Evolutionary conservation across 164 flowering plant genomes (phyloP).

Genomic region (Macadamia tetraphylla): DNA sequence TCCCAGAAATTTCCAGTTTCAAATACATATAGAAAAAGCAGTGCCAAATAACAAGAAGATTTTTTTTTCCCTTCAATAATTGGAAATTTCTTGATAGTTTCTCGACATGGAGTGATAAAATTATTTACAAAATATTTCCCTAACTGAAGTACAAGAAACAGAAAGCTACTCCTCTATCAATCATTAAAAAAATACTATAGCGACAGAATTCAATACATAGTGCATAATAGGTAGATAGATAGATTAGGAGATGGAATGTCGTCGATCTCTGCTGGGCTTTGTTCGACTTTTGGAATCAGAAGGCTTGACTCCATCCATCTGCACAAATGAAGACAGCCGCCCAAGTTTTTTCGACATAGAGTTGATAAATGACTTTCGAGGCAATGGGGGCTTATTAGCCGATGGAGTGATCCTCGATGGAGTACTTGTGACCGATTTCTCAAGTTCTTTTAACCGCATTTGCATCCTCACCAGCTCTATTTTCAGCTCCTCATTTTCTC

Average conservation of each 20-base stretch:
- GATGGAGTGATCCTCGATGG: constrained; percentile 19
- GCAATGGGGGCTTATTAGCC: constrained; percentile 60
- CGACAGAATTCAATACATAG: background rate
- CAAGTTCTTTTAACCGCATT: constrained; percentile 62
- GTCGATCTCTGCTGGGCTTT: constrained; percentile 53
- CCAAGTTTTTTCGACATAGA: constrained; percentile 77
- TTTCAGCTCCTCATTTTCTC: constrained; percentile 76
- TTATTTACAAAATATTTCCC: constrained; percentile 11
- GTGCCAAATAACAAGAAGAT: too few species aligned
- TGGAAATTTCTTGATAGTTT: background rate
- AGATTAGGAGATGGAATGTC: constrained; percentile 81
- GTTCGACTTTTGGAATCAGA: constrained; percentile 32
- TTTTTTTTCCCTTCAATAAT: background rate
- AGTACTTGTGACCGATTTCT: constrained; percentile 23
- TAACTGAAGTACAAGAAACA: constrained; percentile 1
- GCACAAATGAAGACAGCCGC: constrained; percentile 46
- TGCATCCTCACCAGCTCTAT: constrained; percentile 60
- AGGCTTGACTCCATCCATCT: constrained; percentile 42
- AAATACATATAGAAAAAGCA: too few species aligned
- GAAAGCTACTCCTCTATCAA: background rate
- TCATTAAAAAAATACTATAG: constrained; percentile 8
- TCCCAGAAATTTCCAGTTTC: too few species aligned
- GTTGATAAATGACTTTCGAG: constrained; percentile 68
- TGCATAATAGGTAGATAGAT: constrained; percentile 1
- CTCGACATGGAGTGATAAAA: too few species aligned